These are phyloP conservation scores for Elaphomyces granulatus DNA, from an alignment of 495 filamentous ascomycete genomes.

Conservation along the genomic window DNA sequence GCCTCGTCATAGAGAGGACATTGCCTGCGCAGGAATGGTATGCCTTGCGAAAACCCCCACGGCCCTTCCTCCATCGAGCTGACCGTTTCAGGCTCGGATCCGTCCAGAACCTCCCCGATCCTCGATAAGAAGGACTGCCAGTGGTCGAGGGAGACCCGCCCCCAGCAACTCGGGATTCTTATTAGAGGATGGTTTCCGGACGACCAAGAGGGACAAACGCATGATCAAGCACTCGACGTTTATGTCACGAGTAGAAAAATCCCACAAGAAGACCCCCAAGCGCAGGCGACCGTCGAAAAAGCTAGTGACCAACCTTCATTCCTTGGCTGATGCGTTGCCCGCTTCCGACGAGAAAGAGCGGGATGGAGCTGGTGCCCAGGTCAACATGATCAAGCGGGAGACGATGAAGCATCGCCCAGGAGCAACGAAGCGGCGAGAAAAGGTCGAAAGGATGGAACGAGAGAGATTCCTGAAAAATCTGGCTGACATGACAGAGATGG, in stretches of 20 bases:
- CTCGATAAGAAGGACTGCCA: too few relatives aligned
- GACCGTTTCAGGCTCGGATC: too few relatives aligned
- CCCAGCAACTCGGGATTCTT: too few relatives aligned
- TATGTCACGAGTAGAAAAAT: conserved; percentile 58
- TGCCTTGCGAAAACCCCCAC: too few relatives aligned
- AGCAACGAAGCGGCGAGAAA: conserved; percentile 69
- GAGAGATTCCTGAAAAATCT: conserved; percentile 72
- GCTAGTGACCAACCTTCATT: conserved; percentile 59
- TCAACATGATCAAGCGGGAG: conserved; percentile 46
- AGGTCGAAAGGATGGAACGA: conserved; percentile 60
- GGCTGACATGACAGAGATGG: conserved; percentile 39
- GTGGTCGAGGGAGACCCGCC: too few relatives aligned
- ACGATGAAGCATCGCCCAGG: conserved; percentile 60
- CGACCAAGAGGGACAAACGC: conserved; percentile 64
- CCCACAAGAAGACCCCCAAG: conserved; percentile 34
- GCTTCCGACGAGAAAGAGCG: conserved; percentile 26
- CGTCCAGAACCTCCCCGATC: too few relatives aligned
- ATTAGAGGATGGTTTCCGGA: conserved; percentile 39
- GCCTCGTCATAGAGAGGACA: too few relatives aligned
- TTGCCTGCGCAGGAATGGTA: too few relatives aligned
- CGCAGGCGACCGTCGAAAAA: conserved; percentile 59
- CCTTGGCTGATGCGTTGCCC: conserved; percentile 64
- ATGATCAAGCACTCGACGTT: conserved; percentile 61
- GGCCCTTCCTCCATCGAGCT: too few relatives aligned
- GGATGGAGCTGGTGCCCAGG: conserved; percentile 22